Evolutionary conservation across 2,329 filamentous ascomycete species (phyloP).

Genomic region (Apiospora hydei): DNA sequence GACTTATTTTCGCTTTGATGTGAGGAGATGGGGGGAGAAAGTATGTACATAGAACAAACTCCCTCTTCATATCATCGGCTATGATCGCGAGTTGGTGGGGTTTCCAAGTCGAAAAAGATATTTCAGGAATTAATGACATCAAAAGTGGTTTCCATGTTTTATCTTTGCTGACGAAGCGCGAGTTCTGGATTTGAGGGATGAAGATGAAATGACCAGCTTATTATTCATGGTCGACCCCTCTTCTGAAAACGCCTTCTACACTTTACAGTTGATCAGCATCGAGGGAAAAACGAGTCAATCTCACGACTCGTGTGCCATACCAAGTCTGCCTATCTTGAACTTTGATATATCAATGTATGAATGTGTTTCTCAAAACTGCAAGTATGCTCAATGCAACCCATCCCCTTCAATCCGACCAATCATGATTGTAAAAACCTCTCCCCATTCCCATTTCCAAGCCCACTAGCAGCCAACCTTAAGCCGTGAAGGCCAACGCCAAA

Average conservation of each 20-base stretch:
- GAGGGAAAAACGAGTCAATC: background rate
- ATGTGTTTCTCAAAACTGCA: background rate
- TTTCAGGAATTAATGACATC: background rate
- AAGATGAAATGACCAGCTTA: background rate
- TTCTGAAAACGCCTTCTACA: background rate
- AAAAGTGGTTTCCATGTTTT: background rate
- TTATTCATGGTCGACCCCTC: background rate
- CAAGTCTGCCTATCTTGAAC: background rate
- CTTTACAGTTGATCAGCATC: background rate
- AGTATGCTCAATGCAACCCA: conserved; percentile 2
- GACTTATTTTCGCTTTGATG: background rate
- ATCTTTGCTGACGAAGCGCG: background rate
- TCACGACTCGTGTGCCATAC: background rate
- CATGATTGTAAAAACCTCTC: background rate
- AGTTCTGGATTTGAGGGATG: background rate
- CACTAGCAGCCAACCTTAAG: background rate
- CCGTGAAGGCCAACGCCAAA: background rate
- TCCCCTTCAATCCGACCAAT: background rate
- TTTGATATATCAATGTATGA: background rate
- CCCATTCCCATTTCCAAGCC: background rate
- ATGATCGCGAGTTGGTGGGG: background rate
- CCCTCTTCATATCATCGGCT: background rate
- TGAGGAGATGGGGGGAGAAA: background rate
- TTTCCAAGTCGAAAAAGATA: no score
- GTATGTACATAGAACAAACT: background rate